Conservation (phyloP, 306 rosid genomes). For the Citrullus amarus region DNA sequence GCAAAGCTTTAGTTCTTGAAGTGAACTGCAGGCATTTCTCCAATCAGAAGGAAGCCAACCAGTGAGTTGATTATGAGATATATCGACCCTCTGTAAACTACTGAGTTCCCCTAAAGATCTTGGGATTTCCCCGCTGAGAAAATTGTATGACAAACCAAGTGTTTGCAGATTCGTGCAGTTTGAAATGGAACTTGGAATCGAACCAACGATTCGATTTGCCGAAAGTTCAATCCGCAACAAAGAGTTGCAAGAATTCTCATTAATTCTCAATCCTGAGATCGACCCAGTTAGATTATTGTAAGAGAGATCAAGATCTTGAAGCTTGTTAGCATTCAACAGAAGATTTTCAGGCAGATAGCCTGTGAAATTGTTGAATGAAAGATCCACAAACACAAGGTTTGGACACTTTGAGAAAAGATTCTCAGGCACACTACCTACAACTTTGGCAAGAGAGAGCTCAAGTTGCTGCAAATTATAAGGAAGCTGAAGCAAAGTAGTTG, state of each 20-base stretch:
- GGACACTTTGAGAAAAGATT: conserved; percentile 56
- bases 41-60: conserved; percentile 88
- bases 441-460: conserved; percentile 53
- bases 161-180: conserved; percentile 61
- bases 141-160: conserved; percentile 42
- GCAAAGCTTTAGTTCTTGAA: conserved; percentile 53
- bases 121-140: conserved; percentile 61
- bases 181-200: conserved; percentile 51
- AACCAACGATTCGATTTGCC: conserved; percentile 45
- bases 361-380: conserved; percentile 65
- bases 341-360: conserved; percentile 56
- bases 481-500: conserved; percentile 67
- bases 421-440: conserved; percentile 57
- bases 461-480: conserved; percentile 63
- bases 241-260: conserved; percentile 39
- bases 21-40: conserved; percentile 57
- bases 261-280: conserved; percentile 43
- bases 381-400: conserved; percentile 50
- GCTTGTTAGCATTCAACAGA: conserved; percentile 37
- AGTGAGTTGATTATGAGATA: conserved; percentile 61
- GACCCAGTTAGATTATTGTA: conserved; percentile 74
- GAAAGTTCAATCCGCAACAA: conserved; percentile 60
- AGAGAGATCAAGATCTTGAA: conserved; percentile 65
- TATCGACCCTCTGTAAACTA: conserved; percentile 56
- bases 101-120: conserved; percentile 48